phyloP scores from a whole-genome alignment of 2,329 filamentous ascomycete genomes.

The Xylogone sp. region DNA sequence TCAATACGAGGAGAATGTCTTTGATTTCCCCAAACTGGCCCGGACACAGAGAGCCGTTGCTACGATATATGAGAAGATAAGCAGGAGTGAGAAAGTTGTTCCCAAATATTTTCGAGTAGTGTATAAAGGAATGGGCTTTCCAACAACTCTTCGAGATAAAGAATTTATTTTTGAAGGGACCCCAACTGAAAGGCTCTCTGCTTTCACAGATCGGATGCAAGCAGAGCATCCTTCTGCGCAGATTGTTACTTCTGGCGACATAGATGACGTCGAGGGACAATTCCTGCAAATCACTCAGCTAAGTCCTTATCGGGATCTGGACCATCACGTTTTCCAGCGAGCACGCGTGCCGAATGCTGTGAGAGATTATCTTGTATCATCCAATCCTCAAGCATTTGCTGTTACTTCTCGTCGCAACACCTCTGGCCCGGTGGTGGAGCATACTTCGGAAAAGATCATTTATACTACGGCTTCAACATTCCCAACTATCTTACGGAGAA shows the following conservation, averaged over 20 bases:
- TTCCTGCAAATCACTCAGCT: conserved; percentile 81
- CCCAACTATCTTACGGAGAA: conserved; percentile 84
- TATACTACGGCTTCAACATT: conserved; percentile 84
- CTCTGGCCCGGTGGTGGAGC: conserved; percentile 64
- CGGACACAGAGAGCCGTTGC: conserved; percentile 87
- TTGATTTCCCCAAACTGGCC: conserved; percentile 89
- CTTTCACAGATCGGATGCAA: conserved; percentile 89
- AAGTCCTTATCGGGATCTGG: conserved; percentile 75
- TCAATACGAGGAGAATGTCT: conserved; percentile 88
- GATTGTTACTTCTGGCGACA: conserved; percentile 65
- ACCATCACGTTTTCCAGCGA: conserved; percentile 82
- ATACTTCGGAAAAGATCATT: conserved; percentile 78
- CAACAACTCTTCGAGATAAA: conserved; percentile 76
- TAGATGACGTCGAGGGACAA: conserved; percentile 85
- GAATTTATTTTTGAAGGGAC: conserved; percentile 88
- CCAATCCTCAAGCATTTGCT: conserved; percentile 74
- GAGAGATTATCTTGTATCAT: conserved; percentile 80
- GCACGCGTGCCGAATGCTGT: conserved; percentile 79
- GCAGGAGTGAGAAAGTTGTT: conserved; percentile 73
- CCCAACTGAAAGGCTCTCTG: conserved; percentile 69
- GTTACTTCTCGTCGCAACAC: conserved; percentile 70
- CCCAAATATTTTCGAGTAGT: conserved; percentile 89
- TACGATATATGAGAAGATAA: conserved; percentile 83
- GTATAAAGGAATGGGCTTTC: conserved; percentile 88
- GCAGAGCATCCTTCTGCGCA: conserved; percentile 84